These are phyloP conservation scores for Globisporangium perplexum DNA, from an alignment of 352 stramenopile genomes.

Conservation along the genomic window DNA sequence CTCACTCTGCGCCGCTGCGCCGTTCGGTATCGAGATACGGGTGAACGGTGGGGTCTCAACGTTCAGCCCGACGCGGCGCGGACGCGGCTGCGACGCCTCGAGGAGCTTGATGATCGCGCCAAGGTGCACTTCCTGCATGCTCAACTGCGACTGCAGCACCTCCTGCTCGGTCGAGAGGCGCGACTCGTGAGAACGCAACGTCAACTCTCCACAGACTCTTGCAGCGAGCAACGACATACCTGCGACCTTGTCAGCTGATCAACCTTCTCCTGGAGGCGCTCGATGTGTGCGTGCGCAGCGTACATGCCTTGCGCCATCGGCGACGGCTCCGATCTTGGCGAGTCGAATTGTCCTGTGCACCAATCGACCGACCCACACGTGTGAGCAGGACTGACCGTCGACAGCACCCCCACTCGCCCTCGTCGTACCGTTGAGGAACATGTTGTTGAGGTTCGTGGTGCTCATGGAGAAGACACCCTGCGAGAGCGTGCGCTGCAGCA, in stretches of 20 bases:
- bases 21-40: slow-evolving; percentile 22
- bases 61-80: slow-evolving; percentile 7
- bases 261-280: slow-evolving; percentile 46
- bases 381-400: slow-evolving; percentile 4
- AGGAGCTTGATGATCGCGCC: slow-evolving; percentile 45
- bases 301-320: slow-evolving; percentile 17
- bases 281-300: slow-evolving; percentile 14
- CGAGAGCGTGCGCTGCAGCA: slow-evolving; percentile 46
- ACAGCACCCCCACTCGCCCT: not conserved
- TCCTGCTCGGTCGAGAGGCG: slow-evolving; percentile 20
- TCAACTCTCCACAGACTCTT: not conserved
- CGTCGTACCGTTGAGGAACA: slow-evolving; percentile 19
- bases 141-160: slow-evolving; percentile 49
- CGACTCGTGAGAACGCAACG: too few species aligned
- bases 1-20: not conserved
- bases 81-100: slow-evolving; percentile 17
- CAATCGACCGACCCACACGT: slow-evolving; percentile 4
- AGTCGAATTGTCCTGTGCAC: slow-evolving; percentile 22
- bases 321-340: slow-evolving; percentile 23
- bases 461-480: slow-evolving; percentile 36
- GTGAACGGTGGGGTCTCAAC: slow-evolving; percentile 40
- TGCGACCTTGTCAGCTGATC: slow-evolving; percentile 48
- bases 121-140: slow-evolving; percentile 48
- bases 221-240: slow-evolving; percentile 16
- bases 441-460: slow-evolving; percentile 28